These are phyloP conservation scores for Echria macrotheca DNA, from an alignment of 495 filamentous ascomycete species.

Conservation along the genomic window DNA sequence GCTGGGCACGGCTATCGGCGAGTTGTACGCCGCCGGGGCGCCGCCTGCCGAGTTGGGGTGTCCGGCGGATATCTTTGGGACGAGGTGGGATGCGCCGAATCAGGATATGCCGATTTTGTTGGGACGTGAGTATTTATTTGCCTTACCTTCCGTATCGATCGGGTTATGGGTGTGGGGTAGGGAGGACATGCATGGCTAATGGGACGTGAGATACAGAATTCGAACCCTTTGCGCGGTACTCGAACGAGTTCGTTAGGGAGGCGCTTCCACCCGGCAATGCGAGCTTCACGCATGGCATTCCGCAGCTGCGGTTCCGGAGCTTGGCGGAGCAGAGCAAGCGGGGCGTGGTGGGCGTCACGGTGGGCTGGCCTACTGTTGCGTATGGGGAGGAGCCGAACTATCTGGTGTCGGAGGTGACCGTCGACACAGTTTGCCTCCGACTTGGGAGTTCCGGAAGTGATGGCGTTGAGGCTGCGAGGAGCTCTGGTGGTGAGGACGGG, in stretches of 20 bases:
- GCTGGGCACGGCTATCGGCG: background rate
- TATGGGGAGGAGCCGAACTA: background rate
- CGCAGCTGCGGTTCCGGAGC: background rate
- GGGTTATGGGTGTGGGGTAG: too few species aligned
- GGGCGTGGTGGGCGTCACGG: background rate
- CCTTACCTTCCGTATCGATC: background rate
- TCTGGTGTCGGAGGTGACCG: background rate
- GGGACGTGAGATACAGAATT: background rate
- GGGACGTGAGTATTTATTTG: background rate
- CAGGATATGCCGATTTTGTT: background rate
- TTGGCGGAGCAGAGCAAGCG: background rate
- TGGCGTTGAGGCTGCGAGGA: too few species aligned
- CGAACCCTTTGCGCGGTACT: background rate
- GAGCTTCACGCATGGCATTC: background rate
- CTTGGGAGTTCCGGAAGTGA: background rate
- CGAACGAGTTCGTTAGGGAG: background rate
- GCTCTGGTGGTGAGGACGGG: too few species aligned
- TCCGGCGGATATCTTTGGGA: conserved; percentile 3
- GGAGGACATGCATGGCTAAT: background rate
- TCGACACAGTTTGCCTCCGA: background rate
- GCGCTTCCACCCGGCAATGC: background rate
- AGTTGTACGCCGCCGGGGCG: background rate
- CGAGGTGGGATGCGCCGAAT: background rate
- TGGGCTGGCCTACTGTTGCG: background rate
- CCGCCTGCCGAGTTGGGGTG: background rate